Conservation (phyloP, 148 eudicot species). For the Camellia sinensis region DNA sequence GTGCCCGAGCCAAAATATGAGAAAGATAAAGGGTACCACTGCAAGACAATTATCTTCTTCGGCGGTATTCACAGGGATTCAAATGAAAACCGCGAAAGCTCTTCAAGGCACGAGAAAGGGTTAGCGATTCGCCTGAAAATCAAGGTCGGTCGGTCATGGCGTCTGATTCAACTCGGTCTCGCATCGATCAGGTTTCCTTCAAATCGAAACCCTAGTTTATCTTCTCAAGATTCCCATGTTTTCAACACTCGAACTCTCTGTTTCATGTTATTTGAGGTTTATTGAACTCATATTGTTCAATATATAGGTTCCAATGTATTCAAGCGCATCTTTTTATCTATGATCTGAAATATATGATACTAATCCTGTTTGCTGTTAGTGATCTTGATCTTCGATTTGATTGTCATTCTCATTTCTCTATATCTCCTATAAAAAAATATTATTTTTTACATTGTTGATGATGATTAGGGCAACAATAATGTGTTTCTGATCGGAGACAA, state of each 20-base stretch:
- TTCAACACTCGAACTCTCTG: not conserved
- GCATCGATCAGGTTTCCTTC: constrained; percentile 69
- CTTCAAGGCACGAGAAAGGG: constrained; percentile 5
- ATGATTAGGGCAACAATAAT: no score
- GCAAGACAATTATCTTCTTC: not conserved
- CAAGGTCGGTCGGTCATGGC: constrained; percentile 39
- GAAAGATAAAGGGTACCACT: not conserved
- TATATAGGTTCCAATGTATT: not conserved
- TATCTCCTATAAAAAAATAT: no score
- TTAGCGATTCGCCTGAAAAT: not conserved
- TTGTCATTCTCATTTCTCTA: no score
- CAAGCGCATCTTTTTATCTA: not conserved
- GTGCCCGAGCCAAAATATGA: not conserved
- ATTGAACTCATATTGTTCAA: not conserved
- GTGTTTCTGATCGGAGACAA: not conserved
- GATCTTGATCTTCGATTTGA: not conserved
- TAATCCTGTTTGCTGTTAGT: not conserved
- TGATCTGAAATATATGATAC: not conserved
- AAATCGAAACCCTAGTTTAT: not conserved
- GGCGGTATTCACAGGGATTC: constrained; percentile 6
- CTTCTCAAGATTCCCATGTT: not conserved
- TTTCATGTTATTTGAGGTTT: not conserved
- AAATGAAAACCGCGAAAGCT: not conserved
- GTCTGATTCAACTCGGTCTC: constrained; percentile 53
- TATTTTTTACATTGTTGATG: not conserved